Conservation (phyloP, 352 stramenopile species). For the Pythium dissotocum region DNA sequence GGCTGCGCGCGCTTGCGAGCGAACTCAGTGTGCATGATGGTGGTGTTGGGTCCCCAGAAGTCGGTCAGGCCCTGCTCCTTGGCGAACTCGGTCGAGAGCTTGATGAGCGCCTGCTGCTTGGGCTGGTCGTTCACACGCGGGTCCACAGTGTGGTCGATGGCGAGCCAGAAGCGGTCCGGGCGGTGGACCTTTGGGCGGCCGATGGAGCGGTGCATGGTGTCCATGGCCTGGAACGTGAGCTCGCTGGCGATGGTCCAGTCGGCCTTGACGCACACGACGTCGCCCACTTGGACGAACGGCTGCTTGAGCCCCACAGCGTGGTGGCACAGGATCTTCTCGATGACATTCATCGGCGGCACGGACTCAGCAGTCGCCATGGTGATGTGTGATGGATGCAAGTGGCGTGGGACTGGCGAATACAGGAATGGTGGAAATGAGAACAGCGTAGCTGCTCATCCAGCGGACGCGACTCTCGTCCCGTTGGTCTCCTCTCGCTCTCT, state of each 20-base stretch:
- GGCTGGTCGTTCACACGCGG: conserved; percentile 76
- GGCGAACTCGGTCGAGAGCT: conserved; percentile 80
- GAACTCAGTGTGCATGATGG: conserved; percentile 88
- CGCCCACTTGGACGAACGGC: conserved; percentile 56
- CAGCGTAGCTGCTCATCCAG: not conserved
- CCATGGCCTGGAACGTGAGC: conserved; percentile 83
- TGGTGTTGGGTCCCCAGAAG: conserved; percentile 82
- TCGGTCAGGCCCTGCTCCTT: conserved; percentile 66
- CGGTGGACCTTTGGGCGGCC: conserved; percentile 69
- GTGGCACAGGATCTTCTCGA: conserved; percentile 86
- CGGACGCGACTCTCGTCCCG: not conserved
- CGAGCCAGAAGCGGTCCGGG: conserved; percentile 82
- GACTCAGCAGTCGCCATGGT: conserved; percentile 5
- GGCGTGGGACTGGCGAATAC: not conserved
- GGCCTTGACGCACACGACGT: conserved; percentile 76
- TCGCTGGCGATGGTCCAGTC: conserved; percentile 84
- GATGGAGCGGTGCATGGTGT: conserved; percentile 78
- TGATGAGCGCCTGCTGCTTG: conserved; percentile 80
- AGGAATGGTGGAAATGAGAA: not conserved
- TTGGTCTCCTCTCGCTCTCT: not conserved
- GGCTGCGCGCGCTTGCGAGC: conserved; percentile 76
- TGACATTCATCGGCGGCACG: conserved; percentile 72
- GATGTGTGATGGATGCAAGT: not conserved
- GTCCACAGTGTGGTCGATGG: conserved; percentile 81
- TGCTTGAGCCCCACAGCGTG: conserved; percentile 54